These are phyloP conservation scores for Fomitopsis palustris DNA, from an alignment of 1,284 basidiomycete genomes.

Conservation along the genomic window DNA sequence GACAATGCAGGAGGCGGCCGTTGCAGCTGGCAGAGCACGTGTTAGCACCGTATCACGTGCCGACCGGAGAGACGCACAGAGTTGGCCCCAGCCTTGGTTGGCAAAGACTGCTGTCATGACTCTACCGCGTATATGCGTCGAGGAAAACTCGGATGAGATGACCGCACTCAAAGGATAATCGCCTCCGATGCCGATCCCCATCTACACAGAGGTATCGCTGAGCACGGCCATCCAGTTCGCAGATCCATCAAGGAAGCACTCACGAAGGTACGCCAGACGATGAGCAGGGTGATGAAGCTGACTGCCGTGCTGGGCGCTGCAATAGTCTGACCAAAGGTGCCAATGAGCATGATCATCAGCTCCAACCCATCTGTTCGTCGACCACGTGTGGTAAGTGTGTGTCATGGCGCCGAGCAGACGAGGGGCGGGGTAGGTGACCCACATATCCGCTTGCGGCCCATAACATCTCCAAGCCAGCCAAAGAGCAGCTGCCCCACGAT, in stretches of 20 bases:
- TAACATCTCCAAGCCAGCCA: slow-evolving; percentile 66
- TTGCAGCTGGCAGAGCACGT: slow-evolving; percentile 35
- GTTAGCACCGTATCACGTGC: slow-evolving; percentile 1
- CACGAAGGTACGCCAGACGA: slow-evolving; percentile 67
- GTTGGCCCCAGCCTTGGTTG: slow-evolving; percentile 67
- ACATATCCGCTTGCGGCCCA: slow-evolving; percentile 75
- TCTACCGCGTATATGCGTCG: slow-evolving; percentile 66
- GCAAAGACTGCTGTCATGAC: slow-evolving; percentile 75
- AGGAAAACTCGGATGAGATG: slow-evolving; percentile 76
- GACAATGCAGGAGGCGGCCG: slow-evolving; percentile 54
- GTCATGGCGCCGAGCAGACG: slow-evolving; percentile 22
- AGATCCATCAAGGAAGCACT: slow-evolving; percentile 16
- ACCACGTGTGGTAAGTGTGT: slow-evolving; percentile 5
- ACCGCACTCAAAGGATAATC: slow-evolving; percentile 66
- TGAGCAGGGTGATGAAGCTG: slow-evolving; percentile 67
- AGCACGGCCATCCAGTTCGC: slow-evolving; percentile 2
- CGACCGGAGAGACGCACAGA: slow-evolving; percentile 46
- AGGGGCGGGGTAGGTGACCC: slow-evolving; percentile 23
- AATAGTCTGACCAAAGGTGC: slow-evolving; percentile 59
- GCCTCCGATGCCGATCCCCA: slow-evolving; percentile 73
- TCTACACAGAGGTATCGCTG: slow-evolving; percentile 29
- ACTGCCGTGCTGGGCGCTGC: slow-evolving; percentile 58
- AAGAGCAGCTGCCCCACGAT: slow-evolving; percentile 60
- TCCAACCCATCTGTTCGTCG: slow-evolving; percentile 61
- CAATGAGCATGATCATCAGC: slow-evolving; percentile 67